Base-by-base conservation (phyloP, 2,329 filamentous ascomycete species). In the Capronia coronata region DNA sequence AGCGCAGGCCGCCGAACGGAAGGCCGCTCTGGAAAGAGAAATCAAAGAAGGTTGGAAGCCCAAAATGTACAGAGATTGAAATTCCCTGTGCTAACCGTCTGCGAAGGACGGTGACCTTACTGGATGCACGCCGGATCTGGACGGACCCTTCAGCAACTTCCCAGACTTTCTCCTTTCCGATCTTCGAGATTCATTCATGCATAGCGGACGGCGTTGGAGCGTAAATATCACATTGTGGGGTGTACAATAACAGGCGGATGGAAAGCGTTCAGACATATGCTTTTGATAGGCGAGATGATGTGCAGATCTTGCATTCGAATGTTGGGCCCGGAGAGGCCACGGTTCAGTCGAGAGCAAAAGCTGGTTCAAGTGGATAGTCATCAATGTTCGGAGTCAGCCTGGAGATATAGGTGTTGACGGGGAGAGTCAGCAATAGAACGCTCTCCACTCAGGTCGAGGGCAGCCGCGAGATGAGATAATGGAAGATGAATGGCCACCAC, bases 11-110 rank as follows among this genome's bases (percentile, higher is more conserved):
- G 78, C 83, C 52, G 75, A 82, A 62, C 83, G 87, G 65, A 82
- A 83, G 65, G 77, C 78, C 11, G 81, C 83, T 60, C 75, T 81
- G 62, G 88, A 94, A 64, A 83, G 84, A 48, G 89, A 95, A 68
- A 63, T 85, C 46, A 81, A 84, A 65, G 84, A 88, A 56, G 93
- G 91, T 0, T 96, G 88, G 82, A 94, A 90, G 67, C 93, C 91
- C 51, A 96, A 95, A 75, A 75, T 96, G 51, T 96, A 93, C 71
- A 94, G 94, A 74, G 87, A 94, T 67, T 77, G 82, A 27, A 27
- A 76, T 86, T 67, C 42, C 62, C 40, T 48, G 44, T 48, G 52
- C 56, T 59, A 54, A 60, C 52, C 49, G 49, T 49, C 51, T 46
- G 34, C 38, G 44, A 58, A 59, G 57, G 53, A 51, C 58, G 57